These are phyloP conservation scores for Bimuria novae-zelandiae DNA, from an alignment of 2,329 filamentous ascomycete genomes.

Conservation along the genomic window DNA sequence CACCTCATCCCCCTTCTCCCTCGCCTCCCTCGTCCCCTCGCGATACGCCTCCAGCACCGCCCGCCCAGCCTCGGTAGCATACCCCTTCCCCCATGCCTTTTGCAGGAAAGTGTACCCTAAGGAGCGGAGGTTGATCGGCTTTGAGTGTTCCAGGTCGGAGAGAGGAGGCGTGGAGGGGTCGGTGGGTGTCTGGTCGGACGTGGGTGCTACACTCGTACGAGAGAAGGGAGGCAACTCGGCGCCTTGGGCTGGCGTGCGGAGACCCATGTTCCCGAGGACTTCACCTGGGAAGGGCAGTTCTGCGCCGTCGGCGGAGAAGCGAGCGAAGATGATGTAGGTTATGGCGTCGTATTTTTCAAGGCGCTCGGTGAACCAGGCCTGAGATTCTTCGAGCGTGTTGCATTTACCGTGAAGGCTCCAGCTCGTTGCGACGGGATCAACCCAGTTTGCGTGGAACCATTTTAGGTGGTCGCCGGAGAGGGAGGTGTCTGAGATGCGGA, in stretches of 20 bases:
- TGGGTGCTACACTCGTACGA: not conserved
- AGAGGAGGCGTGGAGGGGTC: not conserved
- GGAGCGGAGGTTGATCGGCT: no score
- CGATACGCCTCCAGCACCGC: slow-evolving; percentile 26
- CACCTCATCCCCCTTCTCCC: slow-evolving; percentile 7
- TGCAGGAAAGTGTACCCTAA: no score
- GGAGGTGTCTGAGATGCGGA: slow-evolving; percentile 26
- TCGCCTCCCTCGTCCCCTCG: slow-evolving; percentile 7
- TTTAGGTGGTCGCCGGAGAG: slow-evolving; percentile 25
- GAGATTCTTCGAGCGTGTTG: slow-evolving; percentile 23
- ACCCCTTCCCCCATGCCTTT: slow-evolving; percentile 30
- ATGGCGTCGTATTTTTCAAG: slow-evolving; percentile 14
- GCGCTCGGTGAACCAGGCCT: slow-evolving; percentile 25
- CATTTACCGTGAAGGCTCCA: slow-evolving; percentile 33
- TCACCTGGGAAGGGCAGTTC: slow-evolving; percentile 1
- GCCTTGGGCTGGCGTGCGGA: slow-evolving; percentile 14
- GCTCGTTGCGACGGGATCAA: slow-evolving; percentile 23
- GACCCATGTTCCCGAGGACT: slow-evolving; percentile 22
- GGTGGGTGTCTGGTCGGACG: not conserved
- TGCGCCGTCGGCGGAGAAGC: not conserved
- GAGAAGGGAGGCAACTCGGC: slow-evolving; percentile 13
- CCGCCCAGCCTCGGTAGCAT: slow-evolving; percentile 31
- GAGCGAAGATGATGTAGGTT: slow-evolving; percentile 22
- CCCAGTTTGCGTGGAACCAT: slow-evolving; percentile 37
- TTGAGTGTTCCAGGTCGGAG: no score